Evolutionary conservation across 768 basidiomycete genomes (phyloP).

Genomic region (Heimioporus sp.): DNA sequence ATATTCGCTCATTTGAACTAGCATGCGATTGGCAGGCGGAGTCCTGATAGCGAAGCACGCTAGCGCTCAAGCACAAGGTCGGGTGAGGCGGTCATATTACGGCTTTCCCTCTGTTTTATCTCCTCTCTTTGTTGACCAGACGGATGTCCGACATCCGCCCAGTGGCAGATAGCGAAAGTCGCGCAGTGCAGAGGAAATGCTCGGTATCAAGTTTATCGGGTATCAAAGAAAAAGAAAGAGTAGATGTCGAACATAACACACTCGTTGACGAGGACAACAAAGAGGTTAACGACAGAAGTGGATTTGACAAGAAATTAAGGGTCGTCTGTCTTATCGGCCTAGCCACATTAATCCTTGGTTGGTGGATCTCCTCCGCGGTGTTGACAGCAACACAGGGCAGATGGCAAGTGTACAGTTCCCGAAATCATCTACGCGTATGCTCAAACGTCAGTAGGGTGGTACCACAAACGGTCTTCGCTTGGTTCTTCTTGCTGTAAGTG

Average conservation of each 20-base stretch:
- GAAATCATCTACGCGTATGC: neutral
- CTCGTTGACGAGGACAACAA: conserved; percentile 8
- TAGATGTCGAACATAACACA: conserved; percentile 17
- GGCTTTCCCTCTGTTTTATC: neutral
- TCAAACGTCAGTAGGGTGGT: conserved; percentile 46
- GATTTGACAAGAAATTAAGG: conserved; percentile 28
- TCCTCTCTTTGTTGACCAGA: neutral
- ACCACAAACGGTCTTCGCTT: conserved; percentile 78
- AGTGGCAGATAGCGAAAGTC: neutral
- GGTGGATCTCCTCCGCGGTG: conserved; percentile 82
- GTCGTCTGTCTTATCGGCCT: conserved; percentile 50
- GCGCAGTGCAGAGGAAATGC: conserved; percentile 19
- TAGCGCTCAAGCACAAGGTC: neutral
- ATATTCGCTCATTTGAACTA: too few species aligned
- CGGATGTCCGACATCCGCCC: conserved; percentile 18
- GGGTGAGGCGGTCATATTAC: conserved; percentile 4
- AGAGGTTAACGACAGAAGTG: neutral
- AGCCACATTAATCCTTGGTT: conserved; percentile 67
- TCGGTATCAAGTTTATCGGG: conserved; percentile 14
- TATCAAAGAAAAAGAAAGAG: conserved; percentile 12
- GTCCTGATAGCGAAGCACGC: too few species aligned
- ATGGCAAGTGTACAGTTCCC: conserved; percentile 47
- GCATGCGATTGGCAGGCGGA: too few species aligned
- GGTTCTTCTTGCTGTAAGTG: conserved; percentile 74
- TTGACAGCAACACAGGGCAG: conserved; percentile 68